Conservation (phyloP, 2,329 filamentous ascomycete genomes). For the Epichloe hybrida region DNA sequence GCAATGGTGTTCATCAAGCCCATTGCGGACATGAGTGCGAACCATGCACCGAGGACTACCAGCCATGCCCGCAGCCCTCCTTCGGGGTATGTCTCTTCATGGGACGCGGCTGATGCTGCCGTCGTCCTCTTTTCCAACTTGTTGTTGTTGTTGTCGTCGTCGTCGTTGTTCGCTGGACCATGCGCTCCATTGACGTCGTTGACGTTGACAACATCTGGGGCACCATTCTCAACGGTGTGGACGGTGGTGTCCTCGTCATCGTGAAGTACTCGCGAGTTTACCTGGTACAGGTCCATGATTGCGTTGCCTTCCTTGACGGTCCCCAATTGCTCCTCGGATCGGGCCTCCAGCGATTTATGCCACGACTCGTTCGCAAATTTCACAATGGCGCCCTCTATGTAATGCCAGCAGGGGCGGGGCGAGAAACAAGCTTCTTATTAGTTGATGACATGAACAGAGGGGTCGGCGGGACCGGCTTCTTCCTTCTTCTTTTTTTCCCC, state of each 20-base stretch:
- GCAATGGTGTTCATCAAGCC: constrained; percentile 72
- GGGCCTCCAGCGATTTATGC: too few species aligned
- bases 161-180: background rate
- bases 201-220: constrained; percentile 6
- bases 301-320: background rate
- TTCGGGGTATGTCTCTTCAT: constrained; percentile 58
- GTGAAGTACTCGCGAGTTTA: constrained; percentile 21
- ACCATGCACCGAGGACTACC: constrained; percentile 76
- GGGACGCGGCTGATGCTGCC: constrained; percentile 15
- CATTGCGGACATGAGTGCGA: constrained; percentile 59
- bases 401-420: background rate
- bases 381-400: background rate
- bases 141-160: constrained; percentile 6
- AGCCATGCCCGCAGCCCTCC: constrained; percentile 70
- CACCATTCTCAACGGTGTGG: constrained; percentile 7
- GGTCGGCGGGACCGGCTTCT: background rate
- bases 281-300: constrained; percentile 23
- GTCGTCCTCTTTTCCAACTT: constrained; percentile 20
- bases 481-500: background rate
- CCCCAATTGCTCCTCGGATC: background rate
- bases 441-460: background rate
- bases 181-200: background rate
- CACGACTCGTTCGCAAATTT: too few species aligned
- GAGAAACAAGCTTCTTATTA: background rate
- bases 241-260: constrained; percentile 11